phyloP scores from a whole-genome alignment of 2,329 filamentous ascomycete species.

The Paramyrothecium sp. region DNA sequence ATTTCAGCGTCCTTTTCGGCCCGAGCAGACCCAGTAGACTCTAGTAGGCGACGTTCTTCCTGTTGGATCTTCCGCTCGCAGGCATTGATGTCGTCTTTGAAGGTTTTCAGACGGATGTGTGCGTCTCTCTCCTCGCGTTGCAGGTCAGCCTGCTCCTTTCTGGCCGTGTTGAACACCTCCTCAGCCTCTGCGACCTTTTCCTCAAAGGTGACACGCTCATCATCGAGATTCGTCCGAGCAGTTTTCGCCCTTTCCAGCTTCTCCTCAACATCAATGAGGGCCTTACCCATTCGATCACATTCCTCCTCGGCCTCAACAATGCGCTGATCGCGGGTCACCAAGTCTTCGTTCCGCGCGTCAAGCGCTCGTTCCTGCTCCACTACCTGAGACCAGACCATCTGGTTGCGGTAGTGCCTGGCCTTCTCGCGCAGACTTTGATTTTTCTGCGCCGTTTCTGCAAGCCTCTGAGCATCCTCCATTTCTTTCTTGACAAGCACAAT shows the following conservation, averaged over 20 bases:
- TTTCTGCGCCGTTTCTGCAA: conserved; percentile 64
- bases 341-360: conserved; percentile 26
- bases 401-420: conserved; percentile 56
- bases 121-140: conserved; percentile 67
- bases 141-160: conserved; percentile 50
- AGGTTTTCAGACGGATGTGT: conserved; percentile 52
- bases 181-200: conserved; percentile 45
- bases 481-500: conserved; percentile 34
- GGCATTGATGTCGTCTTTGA: conserved; percentile 44
- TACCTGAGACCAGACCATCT: conserved; percentile 87
- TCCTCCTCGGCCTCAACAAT: conserved; percentile 24
- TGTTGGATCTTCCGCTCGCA: conserved; percentile 47
- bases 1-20: conserved; percentile 59
- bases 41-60: conserved; percentile 62
- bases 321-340: conserved; percentile 18
- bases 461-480: conserved; percentile 59
- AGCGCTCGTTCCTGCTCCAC: conserved; percentile 66
- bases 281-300: conserved; percentile 43
- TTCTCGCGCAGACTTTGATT: conserved; percentile 64
- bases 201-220: conserved; percentile 45
- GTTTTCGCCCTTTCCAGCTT: conserved; percentile 37
- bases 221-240: conserved; percentile 38
- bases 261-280: conserved; percentile 45
- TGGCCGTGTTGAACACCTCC: conserved; percentile 50
- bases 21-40: conserved; percentile 69